Conservation (phyloP, 1,284 basidiomycete species). For the Vanrija pseudolonga region DNA sequence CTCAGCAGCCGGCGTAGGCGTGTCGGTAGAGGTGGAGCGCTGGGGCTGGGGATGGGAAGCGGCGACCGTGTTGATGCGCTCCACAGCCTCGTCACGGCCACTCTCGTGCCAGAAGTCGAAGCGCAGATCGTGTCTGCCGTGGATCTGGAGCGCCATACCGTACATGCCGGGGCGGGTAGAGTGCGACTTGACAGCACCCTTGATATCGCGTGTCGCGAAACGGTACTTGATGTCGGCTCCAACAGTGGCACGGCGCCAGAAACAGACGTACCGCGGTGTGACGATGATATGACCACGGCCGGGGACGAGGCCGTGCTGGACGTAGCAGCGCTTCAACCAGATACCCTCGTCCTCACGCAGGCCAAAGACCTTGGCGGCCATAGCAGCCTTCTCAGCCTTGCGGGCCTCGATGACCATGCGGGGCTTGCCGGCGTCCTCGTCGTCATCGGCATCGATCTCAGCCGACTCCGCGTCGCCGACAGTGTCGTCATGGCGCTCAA, state of each 20-base stretch:
- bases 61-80: slow-evolving; percentile 20
- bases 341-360: slow-evolving; percentile 45
- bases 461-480: neutral
- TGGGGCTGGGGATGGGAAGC: neutral
- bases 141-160: slow-evolving; percentile 55
- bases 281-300: slow-evolving; percentile 47
- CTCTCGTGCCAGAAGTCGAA: slow-evolving; percentile 56
- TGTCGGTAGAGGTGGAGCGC: slow-evolving; percentile 1
- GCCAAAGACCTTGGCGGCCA: slow-evolving; percentile 44
- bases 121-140: slow-evolving; percentile 54
- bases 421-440: slow-evolving; percentile 11
- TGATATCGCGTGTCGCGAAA: slow-evolving; percentile 53
- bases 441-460: slow-evolving; percentile 4
- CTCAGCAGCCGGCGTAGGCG: neutral
- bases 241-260: slow-evolving; percentile 43
- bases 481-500: slow-evolving; percentile 9
- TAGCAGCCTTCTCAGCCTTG: slow-evolving; percentile 34
- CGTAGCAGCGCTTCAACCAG: slow-evolving; percentile 49
- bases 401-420: slow-evolving; percentile 15
- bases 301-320: slow-evolving; percentile 34
- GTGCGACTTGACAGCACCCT: slow-evolving; percentile 48
- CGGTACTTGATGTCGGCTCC: slow-evolving; percentile 54
- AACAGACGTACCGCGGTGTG: slow-evolving; percentile 43
- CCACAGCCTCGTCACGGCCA: slow-evolving; percentile 53
- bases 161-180: slow-evolving; percentile 49